Base-by-base conservation (phyloP, 225 moss, liverwort and hornwort genomes). In the Marchantia polymorpha region DNA sequence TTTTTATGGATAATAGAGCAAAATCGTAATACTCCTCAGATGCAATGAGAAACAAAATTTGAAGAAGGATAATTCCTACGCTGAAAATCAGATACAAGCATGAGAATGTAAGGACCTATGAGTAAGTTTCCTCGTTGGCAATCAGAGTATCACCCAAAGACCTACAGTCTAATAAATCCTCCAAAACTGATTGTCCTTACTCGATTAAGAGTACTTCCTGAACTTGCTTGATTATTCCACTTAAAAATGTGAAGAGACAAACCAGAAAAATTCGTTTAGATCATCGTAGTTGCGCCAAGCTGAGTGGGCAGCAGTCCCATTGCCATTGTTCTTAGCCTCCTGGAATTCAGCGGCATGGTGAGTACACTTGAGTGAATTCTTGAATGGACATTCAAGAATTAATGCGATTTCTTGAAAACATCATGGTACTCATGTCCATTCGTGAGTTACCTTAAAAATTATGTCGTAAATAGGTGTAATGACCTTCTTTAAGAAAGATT, bases 271-370 rank as follows among this genome's bases (percentile, higher is more conserved):
- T 81, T 99, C 99, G 78, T 99, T 99, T 0, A 99, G 85, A 84
- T 99, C 99, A 59, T 99, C 99, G 66, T 99, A 99, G 52, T 99
- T 99, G 17, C 99, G 93, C 99, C 99, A 99, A 52, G 92, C 94
- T 14, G 99, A 90, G 75, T 99, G 93, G 1, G 99, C 88, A 16
- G 92, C 91, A 55, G 93, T 95, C 64, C 95, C 95, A 74, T 91
- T 86, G 52, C 89, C 81, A 12, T 90, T 95, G 75, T 88, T 90
- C 1, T 83, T 64, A 13, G 93, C 84, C 78, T 99, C 99, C 99
- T 99, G 80, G 29, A 49, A 25, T 26, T 23, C 26, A 52, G 10
- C 15, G 15, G 54, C 54, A 54, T 9, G 12, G 19, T 8, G 19
- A 9, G 12, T 19, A 25, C 29, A 29, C 0, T 71, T n/a, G n/a